These are phyloP conservation scores for Gossypium mustelinum DNA, from an alignment of 345 rosid species.

Conservation along the genomic window DNA sequence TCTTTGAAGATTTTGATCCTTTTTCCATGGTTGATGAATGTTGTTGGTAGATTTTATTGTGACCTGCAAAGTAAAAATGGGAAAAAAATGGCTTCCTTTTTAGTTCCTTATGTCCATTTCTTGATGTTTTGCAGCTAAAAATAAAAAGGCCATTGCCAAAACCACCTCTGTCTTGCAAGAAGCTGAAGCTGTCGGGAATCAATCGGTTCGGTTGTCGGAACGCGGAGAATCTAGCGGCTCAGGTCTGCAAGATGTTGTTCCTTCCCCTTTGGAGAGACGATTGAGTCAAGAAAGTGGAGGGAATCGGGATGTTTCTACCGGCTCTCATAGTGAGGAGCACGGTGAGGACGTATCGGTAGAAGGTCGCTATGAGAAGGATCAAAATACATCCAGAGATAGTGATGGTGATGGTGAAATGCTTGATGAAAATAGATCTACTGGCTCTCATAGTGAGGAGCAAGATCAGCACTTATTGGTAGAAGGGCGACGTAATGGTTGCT, in stretches of 20 bases:
- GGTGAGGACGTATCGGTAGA: slow-evolving; percentile 18
- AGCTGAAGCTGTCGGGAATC: slow-evolving; percentile 22
- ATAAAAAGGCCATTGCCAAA: slow-evolving; percentile 26
- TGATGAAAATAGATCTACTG: slow-evolving; percentile 11
- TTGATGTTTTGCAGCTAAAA: slow-evolving; percentile 50
- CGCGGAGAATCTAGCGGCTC: slow-evolving; percentile 11
- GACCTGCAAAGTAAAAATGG: neutral
- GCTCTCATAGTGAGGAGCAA: neutral
- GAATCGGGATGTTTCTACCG: neutral
- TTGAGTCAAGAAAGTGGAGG: neutral
- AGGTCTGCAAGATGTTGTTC: neutral
- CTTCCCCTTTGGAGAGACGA: neutral
- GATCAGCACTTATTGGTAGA: slow-evolving; percentile 16
- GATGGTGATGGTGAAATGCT: slow-evolving; percentile 9
- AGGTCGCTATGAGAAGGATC: slow-evolving; percentile 6
- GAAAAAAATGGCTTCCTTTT: neutral
- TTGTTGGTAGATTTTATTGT: neutral
- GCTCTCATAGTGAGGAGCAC: slow-evolving; percentile 2
- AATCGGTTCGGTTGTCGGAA: slow-evolving; percentile 6
- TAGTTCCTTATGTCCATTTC: slow-evolving; percentile 13
- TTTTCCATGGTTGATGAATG: neutral
- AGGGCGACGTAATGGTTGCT: neutral
- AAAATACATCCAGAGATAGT: neutral
- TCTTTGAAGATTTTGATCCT: neutral
- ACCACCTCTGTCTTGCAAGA: slow-evolving; percentile 28